Base-by-base conservation (phyloP, 345 rosid species). In the Lumnitzera racemosa region DNA sequence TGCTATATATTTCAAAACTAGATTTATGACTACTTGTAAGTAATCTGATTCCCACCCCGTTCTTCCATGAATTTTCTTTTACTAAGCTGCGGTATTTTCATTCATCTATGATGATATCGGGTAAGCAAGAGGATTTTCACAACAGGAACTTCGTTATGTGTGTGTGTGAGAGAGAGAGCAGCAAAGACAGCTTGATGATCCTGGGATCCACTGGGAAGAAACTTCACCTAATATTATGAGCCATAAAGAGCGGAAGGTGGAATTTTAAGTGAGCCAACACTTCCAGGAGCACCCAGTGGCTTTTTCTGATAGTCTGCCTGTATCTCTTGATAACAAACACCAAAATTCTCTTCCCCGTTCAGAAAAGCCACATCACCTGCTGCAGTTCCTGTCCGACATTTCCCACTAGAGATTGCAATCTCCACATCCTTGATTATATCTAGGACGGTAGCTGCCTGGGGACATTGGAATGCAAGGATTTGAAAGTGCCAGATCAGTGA, bases 341-440 rank as follows among this genome's bases (percentile, higher is more conserved):
- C 68, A 95, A 68, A 68, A 59, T 95, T 95, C 76, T 90, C 96
- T 75, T 88, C 90, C 36, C 99, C 99, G 63, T 79, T 87, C 0
- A 94, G 97, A 60, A 88, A 95, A 51, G 98, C 99, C 16, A 95
- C 98, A 49, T 95, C 99, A 7, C 99, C 99, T 13, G 99, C 98
- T 51, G 96, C 88, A 63, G 91, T 95, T 47, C 99, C 98, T 1
- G 80, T 82, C 52, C 91, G 80, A 62, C 99, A 98, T 72, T 81
- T 95, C n/a, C 98, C 82, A 52, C 80, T 55, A 41, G 96, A 90
- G 72, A 90, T 85, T 49, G 96, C 89, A n/a, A 61, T 74, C 81
- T 95, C 98, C 47, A 90, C 96, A 10, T 88, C 96, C 84, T 90
- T 95, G 61, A 90, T 81, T 12, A 82, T 63, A 43, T 88, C 97